Evolutionary conservation across 371 early-diverging fungal genomes (phyloP), one percentile per base, ranked within the genome.

Genomic region (Mucor plumbeus): DNA sequence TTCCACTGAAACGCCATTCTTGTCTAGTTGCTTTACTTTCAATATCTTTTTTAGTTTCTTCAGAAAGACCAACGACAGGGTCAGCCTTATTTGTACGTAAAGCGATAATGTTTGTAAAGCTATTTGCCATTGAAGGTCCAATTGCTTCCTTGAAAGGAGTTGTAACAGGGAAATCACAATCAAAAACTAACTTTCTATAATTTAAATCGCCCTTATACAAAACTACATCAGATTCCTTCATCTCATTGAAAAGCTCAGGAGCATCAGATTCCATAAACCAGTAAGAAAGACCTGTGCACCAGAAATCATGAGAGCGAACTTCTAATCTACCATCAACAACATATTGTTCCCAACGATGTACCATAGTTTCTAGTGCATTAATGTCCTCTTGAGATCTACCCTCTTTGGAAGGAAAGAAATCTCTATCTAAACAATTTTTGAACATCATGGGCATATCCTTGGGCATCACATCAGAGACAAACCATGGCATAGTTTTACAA

Each of bases 201-300:
- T 98, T 98, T 69, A 98, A 74, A 70, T 98, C 99, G 36, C 99
- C 99, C 76, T 98, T 98, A 74, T 95, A 97, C 15, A 98, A 84
- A 39, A 93, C 81, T 26, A 95, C 64, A 26, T 87, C 82, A 5
- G 93, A 80, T 13, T 85, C 57, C 31, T 60, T 64, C 73, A 89
- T 73, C 35, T 88, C 82, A 1, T 74, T 61, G 75, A 84, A 94
- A 7, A 95, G 74, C 6, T 84, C 85, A 10, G 88, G 85, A 7
- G 90, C 91, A 44, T 77, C 81, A 5, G 79, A 77, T 9, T 77
- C 69, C 63, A 98, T 80, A 44, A 92, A 88, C 79, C 91, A 88
- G 76, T 87, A 96, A 0, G 95, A 71, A 58, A 89, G 88, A 43
- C 93, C 93, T 4, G 84, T 79, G 9, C 94, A 95, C 96, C 96